Base-by-base conservation (phyloP, 352 stramenopile species). In the Phytopythium chamaehyphon region DNA sequence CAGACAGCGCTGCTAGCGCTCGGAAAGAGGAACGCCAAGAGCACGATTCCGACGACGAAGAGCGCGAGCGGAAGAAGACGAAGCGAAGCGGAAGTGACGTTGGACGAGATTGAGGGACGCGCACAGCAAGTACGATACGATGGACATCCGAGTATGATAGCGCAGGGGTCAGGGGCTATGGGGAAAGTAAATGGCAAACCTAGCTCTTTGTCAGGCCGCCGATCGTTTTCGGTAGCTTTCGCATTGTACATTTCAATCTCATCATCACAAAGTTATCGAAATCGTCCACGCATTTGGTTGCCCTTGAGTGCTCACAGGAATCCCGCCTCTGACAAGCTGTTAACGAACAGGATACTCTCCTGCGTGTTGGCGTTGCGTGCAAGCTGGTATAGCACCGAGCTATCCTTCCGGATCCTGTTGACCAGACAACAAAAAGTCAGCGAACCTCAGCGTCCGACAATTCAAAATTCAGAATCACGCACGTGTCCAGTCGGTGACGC, bases 281-380 rank as follows among this genome's bases (percentile, higher is more conserved):
- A 26, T 33, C 26, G 28, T 44, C 45, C 42, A 44, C 43, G 12
- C 26, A 39, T 51, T 26, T 47, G 37, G 3, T 28, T 38, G 18
- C 26, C 36, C 22, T 40, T 19, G 28, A 35, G n/a, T 3, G 18
- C n/a, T 65, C 43, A 95, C 36, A 95, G 65, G 43, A 95, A 95
- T 21, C 85, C 85, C 28, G 85, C 85, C 57, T 95, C 85, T 26
- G 85, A 92, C 59, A 95, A 57, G 63, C 81, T 93, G 55, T 95
- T 95, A 39, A 95, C 85, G 62, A 93, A 93, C 64, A 92, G 59
- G 61, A 93, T 90, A 43, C 83, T 92, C 59, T 95, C 85, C 54
- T 95, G 81, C 19, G 78, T 91, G 55, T 95, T 95, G 45, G 85
- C 85, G 35, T 93, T 90, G 40, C 83, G 84, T 19, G 85, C 83